Conservation (phyloP, 108 stramenopile species). For the Cyclotella choctawhatcheeana region DNA sequence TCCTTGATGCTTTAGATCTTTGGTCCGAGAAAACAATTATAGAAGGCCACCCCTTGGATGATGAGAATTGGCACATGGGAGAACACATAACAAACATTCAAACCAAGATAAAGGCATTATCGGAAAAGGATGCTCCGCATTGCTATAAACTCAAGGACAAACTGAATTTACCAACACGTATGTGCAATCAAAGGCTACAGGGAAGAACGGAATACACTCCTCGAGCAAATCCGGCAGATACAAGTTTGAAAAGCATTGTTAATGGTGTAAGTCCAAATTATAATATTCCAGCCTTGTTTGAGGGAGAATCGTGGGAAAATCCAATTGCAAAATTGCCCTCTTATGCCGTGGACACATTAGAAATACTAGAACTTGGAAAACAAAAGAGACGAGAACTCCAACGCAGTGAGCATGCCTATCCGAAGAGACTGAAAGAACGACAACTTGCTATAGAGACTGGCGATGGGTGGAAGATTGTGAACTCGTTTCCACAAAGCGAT, state of each 20-base stretch:
- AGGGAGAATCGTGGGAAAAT: constrained; percentile 67
- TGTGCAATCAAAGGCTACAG: constrained; percentile 68
- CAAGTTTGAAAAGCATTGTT: constrained; percentile 56
- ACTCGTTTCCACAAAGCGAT: constrained; percentile 58
- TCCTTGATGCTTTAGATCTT: constrained; percentile 64
- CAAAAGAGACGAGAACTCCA: constrained; percentile 1
- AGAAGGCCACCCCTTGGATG: constrained; percentile 79
- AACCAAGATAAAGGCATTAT: constrained; percentile 38
- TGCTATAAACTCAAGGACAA: constrained; percentile 30
- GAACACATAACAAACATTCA: constrained; percentile 50
- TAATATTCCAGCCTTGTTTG: constrained; percentile 58
- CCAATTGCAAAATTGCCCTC: constrained; percentile 54
- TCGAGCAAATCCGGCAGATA: constrained; percentile 65
- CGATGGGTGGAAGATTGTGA: constrained; percentile 67
- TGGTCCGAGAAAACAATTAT: constrained; percentile 76
- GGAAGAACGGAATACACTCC: constrained; percentile 78
- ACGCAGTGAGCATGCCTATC: background rate
- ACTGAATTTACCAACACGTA: constrained; percentile 50
- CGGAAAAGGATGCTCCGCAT: constrained; percentile 31
- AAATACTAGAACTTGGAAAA: constrained; percentile 50
- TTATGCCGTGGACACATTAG: constrained; percentile 65
- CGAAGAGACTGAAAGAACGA: constrained; percentile 9
- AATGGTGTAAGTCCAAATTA: constrained; percentile 36
- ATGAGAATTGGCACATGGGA: constrained; percentile 70
- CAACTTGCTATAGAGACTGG: constrained; percentile 58